Base-by-base conservation (phyloP, 768 basidiomycete genomes). In the Tylopilus plumbeoviolaceoides region DNA sequence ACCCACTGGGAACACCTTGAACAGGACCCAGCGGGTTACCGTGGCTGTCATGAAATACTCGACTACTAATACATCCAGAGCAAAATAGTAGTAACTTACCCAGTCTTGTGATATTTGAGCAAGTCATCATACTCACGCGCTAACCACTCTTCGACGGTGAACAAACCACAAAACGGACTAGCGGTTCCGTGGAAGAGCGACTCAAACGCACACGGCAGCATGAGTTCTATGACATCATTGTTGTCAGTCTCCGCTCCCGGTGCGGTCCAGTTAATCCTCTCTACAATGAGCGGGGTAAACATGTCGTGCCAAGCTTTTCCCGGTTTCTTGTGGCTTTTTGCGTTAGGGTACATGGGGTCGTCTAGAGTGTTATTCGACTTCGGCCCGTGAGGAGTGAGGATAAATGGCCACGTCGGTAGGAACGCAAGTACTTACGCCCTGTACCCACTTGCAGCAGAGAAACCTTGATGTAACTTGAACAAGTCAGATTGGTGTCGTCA, bases 1-100 rank as follows among this genome's bases (percentile, higher is more conserved):
- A 95, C 7, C 92, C 93, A 4, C n/a, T n/a, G n/a, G n/a, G n/a
- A n/a, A 93, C 84, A 30, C 91, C 90, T 64, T 90, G 89, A 7
- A 91, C 82, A 5, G 74, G 84, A 2, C 91, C 90, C 1, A 92
- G 73, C 2, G 66, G 58, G 55, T 83, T 81, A 4, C 90, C 89
- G 54, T 89, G 79, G 18, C 87, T 88, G 54, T 9, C n/a, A 18
- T 40, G 11, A 5, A 23, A 9, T 30, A 44, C 40, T 55, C 44
- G 57, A 50, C 21, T 23, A 23, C 23, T 23, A 6, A 44, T 25
- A 6, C 15, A 45, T 17, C 31, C 4, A 2, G 30, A 28, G 18
- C 30, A 20, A 44, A 28, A 10, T 23, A 48, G 25, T 38, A 40
- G 15, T 27, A 20, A 62, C 80, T 20, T 53, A 87, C 83, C 89